Conservation (phyloP, 306 rosid species). For the Acmispon strigosus region DNA sequence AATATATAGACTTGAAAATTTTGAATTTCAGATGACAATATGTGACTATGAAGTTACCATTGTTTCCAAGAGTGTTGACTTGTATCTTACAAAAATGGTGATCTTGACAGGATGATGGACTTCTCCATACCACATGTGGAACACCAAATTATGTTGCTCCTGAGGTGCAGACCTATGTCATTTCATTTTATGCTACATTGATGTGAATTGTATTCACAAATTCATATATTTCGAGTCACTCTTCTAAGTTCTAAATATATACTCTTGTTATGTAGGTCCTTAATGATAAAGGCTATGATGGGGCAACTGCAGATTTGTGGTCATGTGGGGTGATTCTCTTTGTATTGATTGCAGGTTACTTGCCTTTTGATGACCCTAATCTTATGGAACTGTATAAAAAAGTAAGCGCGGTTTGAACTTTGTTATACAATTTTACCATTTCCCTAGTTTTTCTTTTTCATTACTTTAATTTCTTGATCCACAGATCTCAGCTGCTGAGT, state of each 20-base stretch:
- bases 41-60: not conserved
- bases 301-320: slow-evolving; percentile 96
- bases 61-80: not conserved
- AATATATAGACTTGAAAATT: not conserved
- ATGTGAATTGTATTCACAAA: not conserved
- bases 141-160: slow-evolving; percentile 99
- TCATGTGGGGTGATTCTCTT: slow-evolving; percentile 99
- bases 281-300: slow-evolving; percentile 89
- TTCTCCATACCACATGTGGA: slow-evolving; percentile 98
- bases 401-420: slow-evolving; percentile 42
- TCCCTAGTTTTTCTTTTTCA: slow-evolving; percentile 8
- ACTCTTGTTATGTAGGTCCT: slow-evolving; percentile 58
- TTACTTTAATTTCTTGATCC: slow-evolving; percentile 32
- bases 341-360: slow-evolving; percentile 97
- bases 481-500: slow-evolving; percentile 92
- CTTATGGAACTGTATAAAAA: slow-evolving; percentile 80
- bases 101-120: slow-evolving; percentile 78
- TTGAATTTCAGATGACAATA: not conserved
- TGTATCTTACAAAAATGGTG: slow-evolving; percentile 14
- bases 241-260: slow-evolving; percentile 23
- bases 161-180: slow-evolving; percentile 46
- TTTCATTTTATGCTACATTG: slow-evolving; percentile 16
- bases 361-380: slow-evolving; percentile 96
- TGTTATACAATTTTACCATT: not conserved
- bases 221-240: not conserved